phyloP scores from a whole-genome alignment of 345 rosid species.

The Populus davidiana region DNA sequence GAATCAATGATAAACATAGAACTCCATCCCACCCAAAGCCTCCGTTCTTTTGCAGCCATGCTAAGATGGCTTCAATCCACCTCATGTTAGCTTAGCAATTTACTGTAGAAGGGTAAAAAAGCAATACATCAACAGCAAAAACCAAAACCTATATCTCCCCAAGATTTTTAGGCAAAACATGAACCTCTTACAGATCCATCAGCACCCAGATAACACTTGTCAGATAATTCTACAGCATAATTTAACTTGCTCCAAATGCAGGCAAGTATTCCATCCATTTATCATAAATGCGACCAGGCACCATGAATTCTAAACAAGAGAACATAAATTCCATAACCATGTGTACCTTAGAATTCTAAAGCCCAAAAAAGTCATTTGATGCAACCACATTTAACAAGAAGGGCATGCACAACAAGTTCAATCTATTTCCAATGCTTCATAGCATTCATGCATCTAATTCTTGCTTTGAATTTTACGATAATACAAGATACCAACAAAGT shows the following conservation, averaged over 20 bases:
- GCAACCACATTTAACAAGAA: too few relatives aligned
- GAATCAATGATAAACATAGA: not conserved
- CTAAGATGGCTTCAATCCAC: not conserved
- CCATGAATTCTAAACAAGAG: not conserved
- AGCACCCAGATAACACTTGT: not conserved
- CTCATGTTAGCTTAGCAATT: not conserved
- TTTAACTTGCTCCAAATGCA: not conserved
- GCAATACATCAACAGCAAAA: too few relatives aligned
- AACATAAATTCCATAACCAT: not conserved
- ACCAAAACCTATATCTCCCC: not conserved
- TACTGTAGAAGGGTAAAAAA: not conserved
- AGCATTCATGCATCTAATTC: not conserved
- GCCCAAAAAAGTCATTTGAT: not conserved
- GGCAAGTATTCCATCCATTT: not conserved
- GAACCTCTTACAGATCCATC: not conserved
- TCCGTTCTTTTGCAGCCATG: not conserved
- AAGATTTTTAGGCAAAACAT: not conserved
- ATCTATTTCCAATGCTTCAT: not conserved
- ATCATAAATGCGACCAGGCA: not conserved
- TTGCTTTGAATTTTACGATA: not conserved
- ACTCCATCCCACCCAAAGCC: not conserved
- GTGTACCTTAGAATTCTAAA: not conserved
- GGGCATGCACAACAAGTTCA: too few relatives aligned
- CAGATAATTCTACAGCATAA: not conserved
- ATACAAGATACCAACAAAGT: not conserved